Base-by-base conservation (phyloP, 129 eudicot genomes). In the Chrysanthemum seticuspe region DNA sequence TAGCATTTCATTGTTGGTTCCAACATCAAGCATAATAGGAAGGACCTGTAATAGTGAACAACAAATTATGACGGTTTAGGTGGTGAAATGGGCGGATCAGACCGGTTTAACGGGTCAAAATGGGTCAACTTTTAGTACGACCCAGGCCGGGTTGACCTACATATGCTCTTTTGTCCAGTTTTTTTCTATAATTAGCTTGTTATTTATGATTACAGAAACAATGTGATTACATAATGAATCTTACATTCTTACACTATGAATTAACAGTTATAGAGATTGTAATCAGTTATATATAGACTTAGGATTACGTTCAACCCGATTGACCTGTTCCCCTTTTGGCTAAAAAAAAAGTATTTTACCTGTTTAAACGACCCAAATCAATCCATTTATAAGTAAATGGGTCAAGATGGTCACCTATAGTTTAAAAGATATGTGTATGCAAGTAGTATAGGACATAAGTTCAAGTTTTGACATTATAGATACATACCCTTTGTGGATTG, bases 1-100 rank as follows among this genome's bases (percentile, higher is more conserved):
- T 68, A 95, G 95, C 90, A 86, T 91, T 80, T 88, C 82, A 71
- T 95, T 95, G 83, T 91, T 95, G 59, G 97, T 95, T 78, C 99
- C 99, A 51, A 95, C 95, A 74, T 95, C 99, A 83, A 95, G 97
- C 99, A 95, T 95, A 71, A 95, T 86, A 63, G 99, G 99, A 71
- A 95, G 90, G 71, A 95, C 83, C 99, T 95, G 85, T 14, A n/a
- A 53, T 45, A 53, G 40, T 73, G 19, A 13, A 40, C 9, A 40
- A 40, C 47, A 40, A 45, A 34, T 48, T 31, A 64, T 25, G 54
- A 21, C 11, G 8, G 13, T 13, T 27, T 62, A 31, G 13, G 36
- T 13, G 45, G 72, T 58, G 49, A 53, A 45, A 51, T 7, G 61
- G 55, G 48, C 2, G 64, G 34, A 16, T 9, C 52, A 45, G 29